Base-by-base conservation (phyloP, 768 basidiomycete species). In the Lepiota subincarnata region DNA sequence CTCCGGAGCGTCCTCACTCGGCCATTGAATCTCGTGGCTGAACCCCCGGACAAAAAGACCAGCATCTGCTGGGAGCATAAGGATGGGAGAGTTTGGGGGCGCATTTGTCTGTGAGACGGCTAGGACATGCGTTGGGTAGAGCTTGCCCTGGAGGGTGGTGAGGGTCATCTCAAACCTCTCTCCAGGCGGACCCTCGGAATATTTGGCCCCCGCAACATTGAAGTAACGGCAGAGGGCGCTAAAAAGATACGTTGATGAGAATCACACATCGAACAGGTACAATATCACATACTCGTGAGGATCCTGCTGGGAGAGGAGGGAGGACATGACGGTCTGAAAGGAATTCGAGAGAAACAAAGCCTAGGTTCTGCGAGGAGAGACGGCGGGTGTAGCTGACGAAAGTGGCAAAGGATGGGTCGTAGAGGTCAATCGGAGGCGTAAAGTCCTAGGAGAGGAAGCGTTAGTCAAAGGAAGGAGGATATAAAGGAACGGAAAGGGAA, bases 111-210 rank as follows among this genome's bases (percentile, higher is more conserved):
- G 67, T 53, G 70, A 67, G 57, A 79, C 70, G 18, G 79, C 78
- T 42, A 86, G 73, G 52, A 79, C 70, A 60, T 86, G 84, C 2
- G 82, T 84, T 36, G 84, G 83, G 57, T 52, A 52, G 22, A 73
- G 66, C 48, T 70, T 71, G 5, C 73, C 72, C 45, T 76, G 70
- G 51, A 70, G 74, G 10, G 73, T 52, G 42, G 50, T 57, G 48
- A 81, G 68, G 19, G 69, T 71, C 67, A 84, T 74, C 56, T 79
- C 73, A 53, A 83, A 69, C 1, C 74, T 73, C 10, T 70, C 54
- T 3, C 77, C 80, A 2, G 79, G 56, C 12, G 64, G 47, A 6
- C 54, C 55, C 31, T 53, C 60, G n/a, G 59, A 51, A 14, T 63
- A 58, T 36, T 51, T 37, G 6, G 50, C 50, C 8, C 61, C 67